Conservation (phyloP, 1,284 basidiomycete genomes). For the Anthracocystis setariae region DNA sequence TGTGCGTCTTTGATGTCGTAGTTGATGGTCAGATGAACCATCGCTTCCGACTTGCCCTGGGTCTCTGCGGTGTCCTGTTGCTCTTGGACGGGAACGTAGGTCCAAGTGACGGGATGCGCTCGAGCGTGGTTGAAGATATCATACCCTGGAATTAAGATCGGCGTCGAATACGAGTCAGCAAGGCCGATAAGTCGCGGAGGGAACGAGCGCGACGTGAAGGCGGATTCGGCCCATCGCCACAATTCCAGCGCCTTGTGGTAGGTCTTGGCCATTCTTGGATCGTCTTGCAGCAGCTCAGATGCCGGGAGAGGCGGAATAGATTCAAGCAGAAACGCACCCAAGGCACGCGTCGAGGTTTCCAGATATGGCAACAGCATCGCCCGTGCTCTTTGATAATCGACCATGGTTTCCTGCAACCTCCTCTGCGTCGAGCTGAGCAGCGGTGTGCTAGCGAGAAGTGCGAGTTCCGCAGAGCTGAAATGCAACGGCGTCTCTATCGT, state of each 20-base stretch:
- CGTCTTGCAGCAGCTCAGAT: not conserved
- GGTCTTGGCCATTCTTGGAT: slow-evolving; percentile 9
- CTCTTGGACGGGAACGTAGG: not conserved
- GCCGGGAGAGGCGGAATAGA: not conserved
- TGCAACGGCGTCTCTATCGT: slow-evolving; percentile 44
- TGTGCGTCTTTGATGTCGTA: not conserved
- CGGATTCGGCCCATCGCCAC: slow-evolving; percentile 58
- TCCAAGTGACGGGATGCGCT: slow-evolving; percentile 57
- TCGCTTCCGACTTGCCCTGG: not conserved
- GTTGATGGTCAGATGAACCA: slow-evolving; percentile 26
- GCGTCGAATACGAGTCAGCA: slow-evolving; percentile 15
- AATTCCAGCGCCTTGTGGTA: slow-evolving; percentile 18
- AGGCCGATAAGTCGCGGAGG: slow-evolving; percentile 46
- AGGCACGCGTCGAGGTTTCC: not conserved
- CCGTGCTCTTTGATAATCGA: slow-evolving; percentile 11
- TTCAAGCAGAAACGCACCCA: not conserved
- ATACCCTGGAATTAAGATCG: slow-evolving; percentile 61
- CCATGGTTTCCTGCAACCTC: slow-evolving; percentile 20
- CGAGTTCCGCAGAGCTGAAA: slow-evolving; percentile 36
- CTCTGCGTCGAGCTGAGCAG: slow-evolving; percentile 37
- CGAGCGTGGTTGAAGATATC: slow-evolving; percentile 62
- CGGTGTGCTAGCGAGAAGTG: slow-evolving; percentile 47
- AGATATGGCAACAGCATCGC: not conserved
- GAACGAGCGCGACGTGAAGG: slow-evolving; percentile 56
- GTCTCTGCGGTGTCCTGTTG: not conserved